Conservation (phyloP, 345 rosid species). For the Combretum micranthum region DNA sequence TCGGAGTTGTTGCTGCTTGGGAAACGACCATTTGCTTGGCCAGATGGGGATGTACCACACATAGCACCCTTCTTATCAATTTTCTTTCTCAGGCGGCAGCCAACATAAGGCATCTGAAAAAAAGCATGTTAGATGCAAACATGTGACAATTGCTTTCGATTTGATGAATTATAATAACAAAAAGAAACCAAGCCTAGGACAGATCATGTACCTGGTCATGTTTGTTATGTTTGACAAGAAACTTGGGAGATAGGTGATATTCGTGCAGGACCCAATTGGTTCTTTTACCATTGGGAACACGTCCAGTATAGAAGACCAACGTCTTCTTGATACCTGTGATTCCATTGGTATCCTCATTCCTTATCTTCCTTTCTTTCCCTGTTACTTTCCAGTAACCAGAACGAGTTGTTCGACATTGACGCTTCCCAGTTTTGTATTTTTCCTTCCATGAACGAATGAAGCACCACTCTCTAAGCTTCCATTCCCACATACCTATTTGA, state of each 20-base stretch:
- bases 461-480: constrained; percentile 13
- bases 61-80: no score
- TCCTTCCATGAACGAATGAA: constrained; percentile 28
- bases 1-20: no score
- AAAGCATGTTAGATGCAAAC: background rate
- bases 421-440: constrained; percentile 17
- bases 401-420: constrained; percentile 16
- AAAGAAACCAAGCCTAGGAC: background rate
- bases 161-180: background rate
- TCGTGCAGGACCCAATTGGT: constrained; percentile 32
- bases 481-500: no score
- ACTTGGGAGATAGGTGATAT: constrained; percentile 5
- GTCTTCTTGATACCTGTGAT: constrained; percentile 36
- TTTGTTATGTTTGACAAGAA: constrained; percentile 7
- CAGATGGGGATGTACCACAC: no score
- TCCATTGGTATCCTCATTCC: background rate
- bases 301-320: constrained; percentile 29
- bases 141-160: background rate
- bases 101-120: constrained; percentile 4
- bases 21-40: no score
- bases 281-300: constrained; percentile 1
- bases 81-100: background rate
- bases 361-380: constrained; percentile 19
- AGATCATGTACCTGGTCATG: background rate
- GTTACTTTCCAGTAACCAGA: constrained; percentile 55